Conservation (phyloP, 176 grass and related monocot genomes). For the Aegilops sharonensis region DNA sequence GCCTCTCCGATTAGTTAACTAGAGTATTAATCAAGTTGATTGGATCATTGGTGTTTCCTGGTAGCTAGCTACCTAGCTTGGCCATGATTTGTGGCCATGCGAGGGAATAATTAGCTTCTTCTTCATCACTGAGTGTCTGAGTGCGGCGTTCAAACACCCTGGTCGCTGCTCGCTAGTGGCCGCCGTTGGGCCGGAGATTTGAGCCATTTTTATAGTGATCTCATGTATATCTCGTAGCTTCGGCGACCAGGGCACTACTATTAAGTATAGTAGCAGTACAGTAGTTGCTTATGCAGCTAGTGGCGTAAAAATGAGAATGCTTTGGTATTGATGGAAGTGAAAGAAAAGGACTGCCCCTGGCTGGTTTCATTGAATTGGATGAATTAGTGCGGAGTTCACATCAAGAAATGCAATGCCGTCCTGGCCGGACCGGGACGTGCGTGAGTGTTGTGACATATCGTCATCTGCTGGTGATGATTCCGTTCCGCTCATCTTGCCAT, state of each 20-base stretch:
- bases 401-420: slow-evolving; percentile 40
- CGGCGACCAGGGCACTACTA: not conserved
- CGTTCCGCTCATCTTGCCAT: slow-evolving; percentile 2
- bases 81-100: slow-evolving; percentile 44
- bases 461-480: slow-evolving; percentile 7
- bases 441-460: not conserved
- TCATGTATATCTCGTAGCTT: not conserved
- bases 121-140: not conserved
- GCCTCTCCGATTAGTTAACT: not conserved
- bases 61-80: not conserved
- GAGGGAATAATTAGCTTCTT: slow-evolving; percentile 37
- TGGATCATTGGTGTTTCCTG: slow-evolving; percentile 21
- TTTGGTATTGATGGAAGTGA: not conserved
- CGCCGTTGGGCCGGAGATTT: slow-evolving; percentile 20
- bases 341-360: not conserved
- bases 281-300: not conserved
- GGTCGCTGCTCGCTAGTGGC: slow-evolving; percentile 24
- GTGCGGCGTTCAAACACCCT: slow-evolving; percentile 39
- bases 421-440: slow-evolving; percentile 31
- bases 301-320: not conserved
- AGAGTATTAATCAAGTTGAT: slow-evolving; percentile 1
- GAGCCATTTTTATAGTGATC: not conserved
- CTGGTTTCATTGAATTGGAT: not conserved
- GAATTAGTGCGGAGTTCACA: slow-evolving; percentile 33
- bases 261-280: not conserved